Evolutionary conservation across 345 rosid species (phyloP), one percentile per base, ranked within the genome.

Genomic region (Populus ilicifolia): DNA sequence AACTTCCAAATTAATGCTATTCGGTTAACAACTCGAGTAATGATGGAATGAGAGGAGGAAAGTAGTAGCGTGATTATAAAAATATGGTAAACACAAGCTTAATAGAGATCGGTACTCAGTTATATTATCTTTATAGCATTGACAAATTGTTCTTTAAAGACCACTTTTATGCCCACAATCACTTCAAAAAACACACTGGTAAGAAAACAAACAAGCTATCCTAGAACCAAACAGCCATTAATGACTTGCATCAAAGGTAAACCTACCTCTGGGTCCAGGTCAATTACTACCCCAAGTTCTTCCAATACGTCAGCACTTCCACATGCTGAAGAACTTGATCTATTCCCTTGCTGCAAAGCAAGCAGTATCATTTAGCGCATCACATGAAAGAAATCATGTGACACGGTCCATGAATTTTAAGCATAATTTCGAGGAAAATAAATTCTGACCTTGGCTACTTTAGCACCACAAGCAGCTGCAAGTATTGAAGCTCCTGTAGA

Each of bases 221-320:
- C n/a, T 1, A 69, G 27, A 8, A 39, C 35, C 36, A 35, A 30
- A 13, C 27, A 29, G 8, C 59, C 25, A 75, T 75, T 75, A 70
- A 80, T 70, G 39, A 25, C 67, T 63, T 35, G 3, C 46, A 36
- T 70, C 44, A 36, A 44, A 23, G 33, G 25, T n/a, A 16, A 50
- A 65, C 82, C 54, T 81, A 88, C 94, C 94, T 89, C 91, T 29
- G 97, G 92, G 70, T 84, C 97, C 84, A 96, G 81, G 85, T 94
- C 92, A 73, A 92, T 86, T 44, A 69, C 88, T 39, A 96, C 86
- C 44, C 99, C 97, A 62, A 96, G 72, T 35, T 91, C 92, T 81
- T 94, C 98, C 64, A 94, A 77, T 17, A 94, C 98, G 80, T 96
- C 98, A 65, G 97, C 99, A 81, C 99, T 96, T 83, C 99, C 99